Conservation (phyloP, 768 basidiomycete genomes). For the Xerocomus spinulosus region DNA sequence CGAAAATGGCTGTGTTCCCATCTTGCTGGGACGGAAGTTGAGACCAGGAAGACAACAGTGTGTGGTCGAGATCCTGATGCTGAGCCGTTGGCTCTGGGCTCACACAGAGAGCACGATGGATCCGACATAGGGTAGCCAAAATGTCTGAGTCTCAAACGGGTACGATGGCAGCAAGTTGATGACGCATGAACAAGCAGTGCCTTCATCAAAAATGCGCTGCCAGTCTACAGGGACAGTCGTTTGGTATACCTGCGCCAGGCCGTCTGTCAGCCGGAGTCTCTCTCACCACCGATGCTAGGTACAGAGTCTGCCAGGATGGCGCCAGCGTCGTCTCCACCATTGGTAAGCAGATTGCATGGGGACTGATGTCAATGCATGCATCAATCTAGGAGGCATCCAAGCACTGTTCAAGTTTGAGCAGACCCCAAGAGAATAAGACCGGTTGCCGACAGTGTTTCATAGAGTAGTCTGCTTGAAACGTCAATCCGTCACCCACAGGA, state of each 20-base stretch:
- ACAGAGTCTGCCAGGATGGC: constrained; percentile 30
- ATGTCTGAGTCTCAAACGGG: constrained; percentile 52
- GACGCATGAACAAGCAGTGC: constrained; percentile 38
- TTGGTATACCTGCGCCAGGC: constrained; percentile 47
- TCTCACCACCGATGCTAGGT: constrained; percentile 50
- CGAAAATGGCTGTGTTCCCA: constrained; percentile 43
- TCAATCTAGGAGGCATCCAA: constrained; percentile 29
- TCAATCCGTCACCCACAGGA: constrained; percentile 43
- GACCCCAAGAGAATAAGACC: constrained; percentile 50
- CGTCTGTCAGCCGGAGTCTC: constrained; percentile 39
- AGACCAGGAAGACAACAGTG: constrained; percentile 39
- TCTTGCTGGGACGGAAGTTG: constrained; percentile 39
- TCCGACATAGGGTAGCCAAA: constrained; percentile 53
- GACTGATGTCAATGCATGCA: constrained; percentile 65
- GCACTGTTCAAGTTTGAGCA: constrained; percentile 37
- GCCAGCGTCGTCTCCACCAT: constrained; percentile 42
- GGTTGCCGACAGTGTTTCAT: constrained; percentile 54
- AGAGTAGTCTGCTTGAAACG: constrained; percentile 52
- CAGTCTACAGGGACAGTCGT: constrained; percentile 43
- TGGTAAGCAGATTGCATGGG: constrained; percentile 53
- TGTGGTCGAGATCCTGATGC: constrained; percentile 22
- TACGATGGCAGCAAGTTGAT: constrained; percentile 60
- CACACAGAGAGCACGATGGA: background rate
- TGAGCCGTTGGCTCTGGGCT: constrained; percentile 1
- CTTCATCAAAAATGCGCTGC: constrained; percentile 49